Base-by-base conservation (phyloP, 176 grass and related monocot genomes). In the Stipa capillata region DNA sequence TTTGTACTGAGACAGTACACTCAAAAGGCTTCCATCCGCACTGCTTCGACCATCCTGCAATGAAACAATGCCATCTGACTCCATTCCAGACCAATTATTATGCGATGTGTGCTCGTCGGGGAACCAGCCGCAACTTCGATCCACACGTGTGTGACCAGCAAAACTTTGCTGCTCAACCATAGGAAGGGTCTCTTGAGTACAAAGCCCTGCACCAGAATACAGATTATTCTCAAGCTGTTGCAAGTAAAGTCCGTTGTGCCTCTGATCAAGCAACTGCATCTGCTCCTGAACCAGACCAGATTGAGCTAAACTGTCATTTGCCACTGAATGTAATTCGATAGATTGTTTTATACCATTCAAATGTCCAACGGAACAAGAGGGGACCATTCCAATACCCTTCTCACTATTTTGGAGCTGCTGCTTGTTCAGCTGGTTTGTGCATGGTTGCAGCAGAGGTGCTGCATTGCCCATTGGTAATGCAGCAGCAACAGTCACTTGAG, bases 1-100 rank as follows among this genome's bases (percentile, higher is more conserved):
- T 58, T 74, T 83, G 55, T 72, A 83, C 31, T 83, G 68, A 17
- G 73, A 83, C 27, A 88, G 77, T 17, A 88, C 80, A 40, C 80
- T 88, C n/a, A 65, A 79, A 40, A 88, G 86, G 59, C 86, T 88
- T 27, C 86, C 86, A 41, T 88, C 86, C 17, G n/a, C n/a, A n/a
- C 37, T 49, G 6, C 57, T 64, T 13, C 29, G 71, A 18, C 82
- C 4, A 36, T 55, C 57, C 24, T 77, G 85, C 52, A 41, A 64
- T 20, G n/a, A n/a, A n/a, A 7, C 56, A 13, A 73, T 50, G 33
- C 72, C 63, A 4, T 48, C 66, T 16, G 72, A 77, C 16, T 63
- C 85, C 35, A 83, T 57, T 57, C 65, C 80, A 49, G 79, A 78
- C 86, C 86, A 88, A 74, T 63, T 83, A 79, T 44, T 65, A 31